Percentiles rank a stretch among this genome's conserved stretches.
phyloP scores from a whole-genome alignment of 2,329 filamentous ascomycete species.

The Niveomyces coronatus region DNA sequence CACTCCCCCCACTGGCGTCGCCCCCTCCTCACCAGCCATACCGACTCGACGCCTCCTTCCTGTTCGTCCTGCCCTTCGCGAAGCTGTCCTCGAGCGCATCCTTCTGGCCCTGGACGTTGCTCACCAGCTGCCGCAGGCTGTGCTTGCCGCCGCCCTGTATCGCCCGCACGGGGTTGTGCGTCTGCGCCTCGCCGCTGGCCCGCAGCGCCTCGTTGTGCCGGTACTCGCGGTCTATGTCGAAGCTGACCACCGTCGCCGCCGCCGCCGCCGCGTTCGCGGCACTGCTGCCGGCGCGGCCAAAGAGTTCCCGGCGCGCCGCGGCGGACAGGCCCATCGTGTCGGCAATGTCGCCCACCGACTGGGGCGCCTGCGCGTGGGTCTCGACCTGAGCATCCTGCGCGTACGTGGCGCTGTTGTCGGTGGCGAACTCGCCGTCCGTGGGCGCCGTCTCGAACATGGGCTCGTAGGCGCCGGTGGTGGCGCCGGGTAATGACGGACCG shows the following conservation, averaged over 20 bases:
- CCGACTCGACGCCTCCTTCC: slow-evolving; percentile 67
- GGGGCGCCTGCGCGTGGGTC: slow-evolving; percentile 19
- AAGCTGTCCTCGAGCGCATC: slow-evolving; percentile 90
- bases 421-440: slow-evolving; percentile 18
- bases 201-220: slow-evolving; percentile 70
- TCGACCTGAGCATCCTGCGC: slow-evolving; percentile 23
- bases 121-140: slow-evolving; percentile 78
- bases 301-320: slow-evolving; percentile 69
- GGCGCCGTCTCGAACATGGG: slow-evolving; percentile 36
- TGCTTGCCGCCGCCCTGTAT: slow-evolving; percentile 69
- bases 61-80: slow-evolving; percentile 66
- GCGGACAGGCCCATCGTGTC: slow-evolving; percentile 69
- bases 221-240: slow-evolving; percentile 86
- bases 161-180: slow-evolving; percentile 77
- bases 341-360: slow-evolving; percentile 61
- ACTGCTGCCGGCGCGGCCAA: slow-evolving; percentile 54
- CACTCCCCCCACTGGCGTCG: too few species aligned
- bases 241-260: slow-evolving; percentile 54
- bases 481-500: slow-evolving; percentile 11
- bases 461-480: slow-evolving; percentile 32
- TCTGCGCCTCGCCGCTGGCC: slow-evolving; percentile 56
- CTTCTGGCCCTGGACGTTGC: slow-evolving; percentile 68
- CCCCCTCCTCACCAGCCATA: slow-evolving; percentile 64
- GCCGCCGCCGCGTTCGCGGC: slow-evolving; percentile 12
- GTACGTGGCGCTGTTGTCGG: slow-evolving; percentile 20